phyloP scores from a whole-genome alignment of 768 basidiomycete species.

The Boletus pseudo-olivaceus region DNA sequence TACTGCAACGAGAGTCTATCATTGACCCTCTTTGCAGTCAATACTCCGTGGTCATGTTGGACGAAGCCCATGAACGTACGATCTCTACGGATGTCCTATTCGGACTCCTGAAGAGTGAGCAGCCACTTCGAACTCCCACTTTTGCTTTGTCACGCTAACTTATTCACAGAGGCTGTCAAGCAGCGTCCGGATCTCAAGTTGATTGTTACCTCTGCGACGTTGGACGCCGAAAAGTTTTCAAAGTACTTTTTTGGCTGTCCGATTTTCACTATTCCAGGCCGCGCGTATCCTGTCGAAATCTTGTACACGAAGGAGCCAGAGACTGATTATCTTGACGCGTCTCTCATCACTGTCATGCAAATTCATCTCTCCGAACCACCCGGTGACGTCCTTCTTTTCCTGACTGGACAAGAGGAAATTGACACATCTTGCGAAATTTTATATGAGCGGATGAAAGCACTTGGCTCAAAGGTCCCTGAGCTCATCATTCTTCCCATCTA shows the following conservation, averaged over 20 bases:
- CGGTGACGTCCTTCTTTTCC: slow-evolving; percentile 93
- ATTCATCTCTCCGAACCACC: slow-evolving; percentile 98
- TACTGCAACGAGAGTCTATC: slow-evolving; percentile 95
- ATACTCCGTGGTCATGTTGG: slow-evolving; percentile 96
- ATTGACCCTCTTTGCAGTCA: slow-evolving; percentile 92
- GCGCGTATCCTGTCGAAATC: slow-evolving; percentile 97
- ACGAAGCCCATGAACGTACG: slow-evolving; percentile 98
- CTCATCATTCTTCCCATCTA: slow-evolving; percentile 97
- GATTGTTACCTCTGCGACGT: slow-evolving; percentile 96
- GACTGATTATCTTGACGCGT: slow-evolving; percentile 94
- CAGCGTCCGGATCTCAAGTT: slow-evolving; percentile 94
- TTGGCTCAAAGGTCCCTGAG: slow-evolving; percentile 98
- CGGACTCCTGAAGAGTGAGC: slow-evolving; percentile 74
- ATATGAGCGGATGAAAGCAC: slow-evolving; percentile 97
- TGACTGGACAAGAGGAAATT: slow-evolving; percentile 98
- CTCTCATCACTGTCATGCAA: slow-evolving; percentile 98
- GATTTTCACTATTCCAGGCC: slow-evolving; percentile 99
- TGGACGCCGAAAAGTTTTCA: slow-evolving; percentile 99
- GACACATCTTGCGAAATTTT: slow-evolving; percentile 97
- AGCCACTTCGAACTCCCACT: neutral
- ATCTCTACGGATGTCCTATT: slow-evolving; percentile 99
- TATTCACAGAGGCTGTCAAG: slow-evolving; percentile 79
- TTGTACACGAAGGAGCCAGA: slow-evolving; percentile 99
- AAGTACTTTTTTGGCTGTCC: slow-evolving; percentile 99
- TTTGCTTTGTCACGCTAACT: slow-evolving; percentile 14